A percentile compares a stretch with the other conserved stretches of the same genome.
Conservation (phyloP, 2,329 filamentous ascomycete genomes). For the Geosmithia putterillii region DNA sequence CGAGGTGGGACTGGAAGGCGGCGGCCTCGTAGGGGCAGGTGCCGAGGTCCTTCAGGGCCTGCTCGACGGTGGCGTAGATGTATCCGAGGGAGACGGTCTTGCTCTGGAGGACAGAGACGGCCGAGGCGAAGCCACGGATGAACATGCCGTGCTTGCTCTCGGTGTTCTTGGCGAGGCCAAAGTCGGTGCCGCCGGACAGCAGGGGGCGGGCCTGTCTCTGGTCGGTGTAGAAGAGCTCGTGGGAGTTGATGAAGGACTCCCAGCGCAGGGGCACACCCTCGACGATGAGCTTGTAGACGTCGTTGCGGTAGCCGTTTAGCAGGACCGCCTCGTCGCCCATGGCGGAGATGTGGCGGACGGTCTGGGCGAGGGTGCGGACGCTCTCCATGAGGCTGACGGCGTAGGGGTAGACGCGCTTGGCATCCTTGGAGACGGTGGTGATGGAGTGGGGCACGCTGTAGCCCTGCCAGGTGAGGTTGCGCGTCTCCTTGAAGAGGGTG, state of each 20-base stretch:
- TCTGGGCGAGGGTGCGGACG: conserved; percentile 86
- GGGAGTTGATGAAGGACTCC: conserved; percentile 97
- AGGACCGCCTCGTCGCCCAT: conserved; percentile 84
- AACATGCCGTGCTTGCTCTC: conserved; percentile 96
- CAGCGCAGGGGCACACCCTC: conserved; percentile 87
- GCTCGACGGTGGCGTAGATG: conserved; percentile 72
- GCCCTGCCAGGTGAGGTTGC: conserved; percentile 89
- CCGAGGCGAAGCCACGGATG: conserved; percentile 80
- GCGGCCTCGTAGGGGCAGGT: conserved; percentile 70
- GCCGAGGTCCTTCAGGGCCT: conserved; percentile 70
- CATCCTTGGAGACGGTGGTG: conserved; percentile 93
- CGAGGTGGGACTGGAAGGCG: conserved; percentile 70
- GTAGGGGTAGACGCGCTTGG: conserved; percentile 96
- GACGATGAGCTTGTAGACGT: conserved; percentile 69
- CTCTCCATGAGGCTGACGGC: conserved; percentile 98
- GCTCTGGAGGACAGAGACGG: conserved; percentile 75
- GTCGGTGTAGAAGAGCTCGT: conserved; percentile 64
- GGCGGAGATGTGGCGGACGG: conserved; percentile 66
- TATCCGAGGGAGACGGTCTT: conserved; percentile 71
- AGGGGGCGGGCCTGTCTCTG: conserved; percentile 31
- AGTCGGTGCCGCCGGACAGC: conserved; percentile 23
- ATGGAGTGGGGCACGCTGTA: conserved; percentile 91
- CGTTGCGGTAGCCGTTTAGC: conserved; percentile 82
- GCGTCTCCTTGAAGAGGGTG: conserved; percentile 94
- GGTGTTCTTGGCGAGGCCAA: conserved; percentile 37